Evolutionary conservation across 75 land plant genomes (phyloP).

Genomic region (Sequoiadendron giganteum): DNA sequence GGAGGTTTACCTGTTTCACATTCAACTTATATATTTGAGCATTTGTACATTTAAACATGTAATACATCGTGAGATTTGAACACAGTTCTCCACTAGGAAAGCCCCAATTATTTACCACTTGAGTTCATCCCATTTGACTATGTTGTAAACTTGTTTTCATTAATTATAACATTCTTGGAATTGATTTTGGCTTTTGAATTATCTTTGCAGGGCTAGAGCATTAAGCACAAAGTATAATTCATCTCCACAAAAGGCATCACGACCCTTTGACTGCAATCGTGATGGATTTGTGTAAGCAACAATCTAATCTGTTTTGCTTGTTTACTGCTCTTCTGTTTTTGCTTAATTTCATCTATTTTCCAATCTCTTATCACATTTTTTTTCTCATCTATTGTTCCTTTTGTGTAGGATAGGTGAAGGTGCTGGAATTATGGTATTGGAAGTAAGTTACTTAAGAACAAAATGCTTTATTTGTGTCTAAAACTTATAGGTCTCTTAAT

Average conservation of each 20-base stretch:
- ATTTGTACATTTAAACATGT: too few species aligned
- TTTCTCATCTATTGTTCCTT: slow-evolving; percentile 3
- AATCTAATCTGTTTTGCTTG: not conserved
- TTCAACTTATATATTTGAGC: too few species aligned
- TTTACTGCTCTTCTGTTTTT: slow-evolving; percentile 1
- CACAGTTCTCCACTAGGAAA: too few species aligned
- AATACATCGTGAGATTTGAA: too few species aligned
- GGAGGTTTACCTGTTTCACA: too few species aligned
- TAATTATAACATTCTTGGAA: slow-evolving; percentile 4
- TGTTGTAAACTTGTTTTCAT: not conserved
- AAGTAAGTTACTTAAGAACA: slow-evolving; percentile 47
- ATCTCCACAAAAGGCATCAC: slow-evolving; percentile 66
- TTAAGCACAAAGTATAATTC: slow-evolving; percentile 82
- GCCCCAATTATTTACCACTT: too few species aligned
- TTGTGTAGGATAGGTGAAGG: slow-evolving; percentile 94
- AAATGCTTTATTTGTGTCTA: not conserved
- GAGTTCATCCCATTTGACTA: too few species aligned
- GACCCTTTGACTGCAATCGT: slow-evolving; percentile 91
- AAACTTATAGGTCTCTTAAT: not conserved
- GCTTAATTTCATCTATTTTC: slow-evolving; percentile 8
- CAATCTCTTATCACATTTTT: not conserved
- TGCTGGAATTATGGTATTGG: slow-evolving; percentile 89
- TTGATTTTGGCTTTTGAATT: slow-evolving; percentile 1
- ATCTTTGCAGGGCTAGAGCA: slow-evolving; percentile 77
- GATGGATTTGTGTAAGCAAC: slow-evolving; percentile 93